Evolutionary conservation across 495 filamentous ascomycete genomes (phyloP), one percentile per base, ranked within the genome.

Genomic region (Xylaria castorea): DNA sequence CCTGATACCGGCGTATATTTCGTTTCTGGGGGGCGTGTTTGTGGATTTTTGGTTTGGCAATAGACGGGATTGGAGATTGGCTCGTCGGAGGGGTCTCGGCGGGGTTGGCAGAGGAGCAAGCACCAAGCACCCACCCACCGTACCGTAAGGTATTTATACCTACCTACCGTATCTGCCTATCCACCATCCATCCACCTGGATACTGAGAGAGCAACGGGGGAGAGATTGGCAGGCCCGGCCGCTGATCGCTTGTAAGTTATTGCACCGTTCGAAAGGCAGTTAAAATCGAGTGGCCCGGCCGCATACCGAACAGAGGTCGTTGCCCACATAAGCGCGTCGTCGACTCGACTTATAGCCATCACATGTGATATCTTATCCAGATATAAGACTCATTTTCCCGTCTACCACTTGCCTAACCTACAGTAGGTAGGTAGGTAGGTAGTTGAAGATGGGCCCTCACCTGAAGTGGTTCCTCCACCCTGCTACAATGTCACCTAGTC

Each of bases 391-490:
- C n/a, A 60, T 18, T 34, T 14, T 7, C 25, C 0, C 2, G 50
- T 3, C 55, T 18, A 34, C 55, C 8, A 18, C 27, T 27, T 58
- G 18, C 53, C 53, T 58, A 34, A n/a, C n/a, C 1, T 4, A 40
- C 36, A n/a, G 1, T 40, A 25, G 20, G 36, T 42, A 40, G 38
- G 34, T 5, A 40, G 4, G 34, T 40, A 44, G 16, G 25, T 12
- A 57, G 51, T 57, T 34, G 55, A 60, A n/a, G 57, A 60, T 18
- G 32, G 53, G 32, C 9, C 57, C 57, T 36, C 57, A 16, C 5
- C 57, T 36, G n/a, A 16, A 61, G 58, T 61, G 30, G 58, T 61
- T n/a, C 58, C 58, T 61, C 58, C 20, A 61, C 58, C 58, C 58
- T 38, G 8, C 32, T 12, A 20, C 34, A 61, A 61, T 61, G 58